Base-by-base conservation (phyloP, 805 yeast species). In the Candida suzukii region DNA sequence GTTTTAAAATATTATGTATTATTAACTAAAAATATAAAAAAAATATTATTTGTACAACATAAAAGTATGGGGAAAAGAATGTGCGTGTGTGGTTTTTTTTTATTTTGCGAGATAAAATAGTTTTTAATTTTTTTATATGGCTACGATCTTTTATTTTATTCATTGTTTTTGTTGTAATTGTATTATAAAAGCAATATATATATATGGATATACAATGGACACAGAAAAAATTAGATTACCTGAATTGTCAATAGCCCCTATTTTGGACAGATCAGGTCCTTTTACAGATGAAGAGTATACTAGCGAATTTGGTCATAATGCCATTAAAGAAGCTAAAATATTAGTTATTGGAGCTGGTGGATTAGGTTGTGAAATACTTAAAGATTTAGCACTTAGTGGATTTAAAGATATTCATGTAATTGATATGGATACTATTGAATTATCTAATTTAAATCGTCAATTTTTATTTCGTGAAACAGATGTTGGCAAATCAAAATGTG, bases 361-460 rank as follows among this genome's bases (percentile, higher is more conserved):
- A 0, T 63, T 84, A 20, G 95, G 95, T 3, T 84, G 95, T 61
- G 93, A 85, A 58, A 80, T 84, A 25, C 60, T 84, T 36, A 85
- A 85, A 60, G 74, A 83, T 57, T 65, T 85, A 39, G 85, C 85
- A 1, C 62, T 80, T 26, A 68, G 78, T n/a, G 91, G 91, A 4
- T 80, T 85, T 53, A 63, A 63, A 43, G 61, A 77, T 37, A 74
- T 85, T 25, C 77, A 80, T 43, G 74, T 85, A 11, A 80, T 84
- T 30, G 95, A 84, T 54, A 83, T 84, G 91, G 95, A 84, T 57
- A 82, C 86, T 2, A 82, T 84, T 40, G 93, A 84, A 49, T 58
- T 83, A n/a, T 74, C 84, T 21, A 84, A 84, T 52, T 66, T 84
- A 49, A 85, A 84, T 54, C 68, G 95, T 16, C 95, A 84, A 61